phyloP scores from a whole-genome alignment of 129 eudicot genomes.

The Pittosporum tobira region DNA sequence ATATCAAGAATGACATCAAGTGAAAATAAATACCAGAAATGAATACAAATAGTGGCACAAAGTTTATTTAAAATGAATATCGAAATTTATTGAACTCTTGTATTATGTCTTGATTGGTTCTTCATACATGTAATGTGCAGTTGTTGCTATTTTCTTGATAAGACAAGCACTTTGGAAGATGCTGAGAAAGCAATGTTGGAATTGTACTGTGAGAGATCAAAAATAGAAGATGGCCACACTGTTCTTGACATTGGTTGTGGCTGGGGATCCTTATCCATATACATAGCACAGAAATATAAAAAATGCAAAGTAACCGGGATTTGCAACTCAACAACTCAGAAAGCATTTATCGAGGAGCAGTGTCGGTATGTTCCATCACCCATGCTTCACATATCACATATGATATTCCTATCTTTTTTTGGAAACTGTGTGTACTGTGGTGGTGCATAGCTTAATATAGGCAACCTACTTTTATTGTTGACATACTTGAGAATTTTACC shows the following conservation, averaged over 20 bases:
- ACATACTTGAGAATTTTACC: no score
- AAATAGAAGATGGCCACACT: conserved; percentile 76
- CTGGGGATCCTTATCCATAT: conserved; percentile 83
- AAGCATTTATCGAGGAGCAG: conserved; percentile 72
- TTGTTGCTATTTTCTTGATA: conserved; percentile 75
- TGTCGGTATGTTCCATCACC: conserved; percentile 50
- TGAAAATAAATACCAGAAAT: no score
- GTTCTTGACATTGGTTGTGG: conserved; percentile 99
- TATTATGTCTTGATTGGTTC: conserved; percentile 9
- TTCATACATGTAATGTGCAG: conserved; percentile 33
- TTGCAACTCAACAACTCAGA: conserved; percentile 92
- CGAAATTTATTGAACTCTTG: not conserved
- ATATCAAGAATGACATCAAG: no score
- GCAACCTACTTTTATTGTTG: no score
- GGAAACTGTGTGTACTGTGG: no score
- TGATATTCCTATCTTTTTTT: no score
- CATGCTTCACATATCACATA: no score
- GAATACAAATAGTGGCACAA: not conserved
- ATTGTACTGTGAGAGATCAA: conserved; percentile 72
- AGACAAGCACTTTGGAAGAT: conserved; percentile 70
- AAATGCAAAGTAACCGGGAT: conserved; percentile 80
- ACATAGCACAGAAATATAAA: conserved; percentile 66
- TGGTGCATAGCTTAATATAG: no score
- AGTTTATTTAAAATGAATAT: not conserved
- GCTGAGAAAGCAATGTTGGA: conserved; percentile 93